Base-by-base conservation (phyloP, 768 basidiomycete genomes). In the Mycena haematopus region DNA sequence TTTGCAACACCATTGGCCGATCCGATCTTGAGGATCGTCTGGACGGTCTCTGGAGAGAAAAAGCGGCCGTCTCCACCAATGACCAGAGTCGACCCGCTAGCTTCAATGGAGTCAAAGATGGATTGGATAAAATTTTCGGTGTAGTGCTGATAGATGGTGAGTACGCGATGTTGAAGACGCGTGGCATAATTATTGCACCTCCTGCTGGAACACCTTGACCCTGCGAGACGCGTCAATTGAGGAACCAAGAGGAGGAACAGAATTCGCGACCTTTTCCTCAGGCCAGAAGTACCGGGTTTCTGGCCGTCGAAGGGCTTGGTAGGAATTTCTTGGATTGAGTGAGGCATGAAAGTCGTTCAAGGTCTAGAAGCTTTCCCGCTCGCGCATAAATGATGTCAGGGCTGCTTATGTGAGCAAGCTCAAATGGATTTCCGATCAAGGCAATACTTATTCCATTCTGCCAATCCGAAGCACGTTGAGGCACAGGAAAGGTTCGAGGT, bases 81-180 rank as follows among this genome's bases (percentile, higher is more conserved):
- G 72, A 99, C 97, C 69, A 99, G 82, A 17, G 95, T 95, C 57
- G 87, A 80, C 29, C 86, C 93, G 63, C 90, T 77, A 52, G 87
- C 85, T 7, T 90, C 85, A 77, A 99, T 93, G 57, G 96, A 92
- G 76, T 92, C 87, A 71, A 96, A 85, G 81, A 95, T 99, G 68
- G 96, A 78, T 77, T 99, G 96, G 60, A 98, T 76, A 70, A 99
- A 99, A 83, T 99, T 99, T 79, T 99, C 97, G 47, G 97, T 99
- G 80, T 99, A 99, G 82, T 99, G 89, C 93, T 95, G 71, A 46
- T 50, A 55, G 51, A 50, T 17, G n/a, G 25, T 67, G 56, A 69
- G 62, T 57, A 24, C 65, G 50, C 24, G 36, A 40, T 15, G 58
- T 29, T 22, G 47, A 54, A 57, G 33, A 24, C 54, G 33, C 24